Evolutionary conservation across 495 filamentous ascomycete genomes (phyloP), one percentile per base, ranked within the genome.

Genomic region (Penicillium angulare): DNA sequence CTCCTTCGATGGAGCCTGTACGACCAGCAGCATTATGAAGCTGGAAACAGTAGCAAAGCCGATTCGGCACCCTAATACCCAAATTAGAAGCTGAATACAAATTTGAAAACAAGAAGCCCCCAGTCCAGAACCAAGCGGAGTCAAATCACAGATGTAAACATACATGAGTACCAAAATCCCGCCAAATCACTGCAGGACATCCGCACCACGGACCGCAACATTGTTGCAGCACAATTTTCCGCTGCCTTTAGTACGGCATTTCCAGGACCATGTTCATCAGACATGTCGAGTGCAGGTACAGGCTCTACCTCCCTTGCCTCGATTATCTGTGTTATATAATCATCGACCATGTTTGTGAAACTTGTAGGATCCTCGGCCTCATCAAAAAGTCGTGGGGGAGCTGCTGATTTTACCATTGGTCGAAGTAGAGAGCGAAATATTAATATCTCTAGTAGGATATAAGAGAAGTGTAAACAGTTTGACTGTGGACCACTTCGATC

Each of bases 131-230:
- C n/a, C n/a, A n/a, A n/a, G n/a, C n/a, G n/a, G n/a, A n/a, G n/a
- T n/a, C n/a, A 34, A 48, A 13, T n/a, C 7, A 54, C n/a, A 58
- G 34, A 35, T 10, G 24, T 2, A n/a, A 18, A 48, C 51, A 26
- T 40, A 57, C 59, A 57, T 24, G 47, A 58, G 43, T 55, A 55
- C 55, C 50, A 59, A 22, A 57, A 62, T 15, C 39, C 42, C 9
- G 49, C 45, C 16, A 58, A 38, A 39, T 58, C 49, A 36, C 45
- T 33, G 18, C 39, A 48, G 4, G 20, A 21, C 48, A 57, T 49
- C 9, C 51, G 44, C 41, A 53, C 47, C 13, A 57, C 59, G 12
- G 49, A 52, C 1, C 47, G 44, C 5, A 56, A 26, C 41, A 55
- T 57, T n/a, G 34, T 57, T 4, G 49, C 52, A 3, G 47, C 51